phyloP scores from a whole-genome alignment of 2,329 filamentous ascomycete genomes.

The Fusarium poae region DNA sequence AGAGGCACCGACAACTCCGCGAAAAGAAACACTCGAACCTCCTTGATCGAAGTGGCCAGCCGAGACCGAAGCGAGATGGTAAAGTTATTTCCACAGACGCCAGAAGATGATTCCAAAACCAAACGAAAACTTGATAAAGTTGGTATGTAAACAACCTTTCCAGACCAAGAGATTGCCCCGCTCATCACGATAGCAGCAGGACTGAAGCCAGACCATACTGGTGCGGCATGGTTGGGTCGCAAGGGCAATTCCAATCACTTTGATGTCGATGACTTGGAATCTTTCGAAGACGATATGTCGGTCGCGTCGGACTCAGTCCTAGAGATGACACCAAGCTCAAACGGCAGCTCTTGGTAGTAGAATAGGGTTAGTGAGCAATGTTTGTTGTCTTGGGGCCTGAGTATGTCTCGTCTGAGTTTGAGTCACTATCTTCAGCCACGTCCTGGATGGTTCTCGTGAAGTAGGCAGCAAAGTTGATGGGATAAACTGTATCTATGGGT shows the following conservation, averaged over 20 bases:
- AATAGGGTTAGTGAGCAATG: not conserved
- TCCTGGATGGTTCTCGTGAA: not conserved
- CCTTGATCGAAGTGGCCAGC: not conserved
- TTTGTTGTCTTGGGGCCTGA: not conserved
- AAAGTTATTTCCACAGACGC: accelerated
- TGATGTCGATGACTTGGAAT: not conserved
- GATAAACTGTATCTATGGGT: not conserved
- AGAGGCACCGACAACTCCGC: not conserved
- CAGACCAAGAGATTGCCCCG: no score
- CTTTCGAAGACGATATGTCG: not conserved
- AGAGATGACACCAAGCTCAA: not conserved
- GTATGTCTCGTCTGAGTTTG: not conserved
- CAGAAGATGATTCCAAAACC: not conserved
- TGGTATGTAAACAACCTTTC: not conserved
- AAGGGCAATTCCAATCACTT: not conserved
- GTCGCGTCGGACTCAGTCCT: not conserved
- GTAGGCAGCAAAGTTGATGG: not conserved
- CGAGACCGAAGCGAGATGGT: not conserved
- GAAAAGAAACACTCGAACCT: not conserved
- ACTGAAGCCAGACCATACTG: not conserved
- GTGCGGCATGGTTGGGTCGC: not conserved
- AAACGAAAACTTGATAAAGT: not conserved
- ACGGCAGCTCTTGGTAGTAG: not conserved
- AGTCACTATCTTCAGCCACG: not conserved
- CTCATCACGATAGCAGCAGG: not conserved